Evolutionary conservation across 2,329 filamentous ascomycete species (phyloP).

Genomic region (Colletotrichum coccodes): DNA sequence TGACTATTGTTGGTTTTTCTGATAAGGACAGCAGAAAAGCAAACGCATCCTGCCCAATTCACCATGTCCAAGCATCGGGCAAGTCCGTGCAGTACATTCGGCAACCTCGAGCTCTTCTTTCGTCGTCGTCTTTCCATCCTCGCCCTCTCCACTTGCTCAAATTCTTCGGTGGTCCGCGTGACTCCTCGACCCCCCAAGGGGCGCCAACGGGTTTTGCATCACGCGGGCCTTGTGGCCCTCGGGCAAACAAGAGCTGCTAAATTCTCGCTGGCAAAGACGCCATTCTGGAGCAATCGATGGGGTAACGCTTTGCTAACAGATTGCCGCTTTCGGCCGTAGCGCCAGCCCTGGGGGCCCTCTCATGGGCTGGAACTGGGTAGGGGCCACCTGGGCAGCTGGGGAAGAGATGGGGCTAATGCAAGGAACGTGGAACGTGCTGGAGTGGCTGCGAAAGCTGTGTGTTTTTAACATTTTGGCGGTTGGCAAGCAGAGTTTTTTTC

Average conservation of each 20-base stretch:
- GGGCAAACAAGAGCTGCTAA: not conserved
- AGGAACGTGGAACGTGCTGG: conserved; percentile 23
- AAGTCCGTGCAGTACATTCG: not conserved
- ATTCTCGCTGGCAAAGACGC: conserved; percentile 18
- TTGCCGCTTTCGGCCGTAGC: conserved; percentile 27
- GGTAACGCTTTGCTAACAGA: conserved; percentile 32
- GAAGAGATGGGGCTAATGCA: conserved; percentile 32
- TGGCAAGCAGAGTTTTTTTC: conserved; percentile 2
- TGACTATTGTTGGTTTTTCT: conserved; percentile 4
- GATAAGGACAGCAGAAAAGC: conserved; percentile 25
- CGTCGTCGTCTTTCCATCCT: not conserved
- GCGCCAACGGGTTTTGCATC: conserved; percentile 6
- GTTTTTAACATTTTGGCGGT: not conserved
- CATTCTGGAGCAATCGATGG: conserved; percentile 28
- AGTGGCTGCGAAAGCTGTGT: not conserved
- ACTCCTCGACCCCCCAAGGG: not conserved
- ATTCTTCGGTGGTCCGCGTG: conserved; percentile 12
- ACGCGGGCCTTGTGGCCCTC: not conserved
- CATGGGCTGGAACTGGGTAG: not conserved
- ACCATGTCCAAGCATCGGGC: not conserved
- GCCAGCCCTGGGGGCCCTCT: not conserved
- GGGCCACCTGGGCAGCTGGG: conserved; percentile 9
- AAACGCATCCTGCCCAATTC: too few relatives aligned
- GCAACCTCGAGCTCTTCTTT: not conserved
- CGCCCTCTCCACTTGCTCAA: conserved; percentile 1